Base-by-base conservation (phyloP, 495 filamentous ascomycete genomes). In the Filosporella fistucella region DNA sequence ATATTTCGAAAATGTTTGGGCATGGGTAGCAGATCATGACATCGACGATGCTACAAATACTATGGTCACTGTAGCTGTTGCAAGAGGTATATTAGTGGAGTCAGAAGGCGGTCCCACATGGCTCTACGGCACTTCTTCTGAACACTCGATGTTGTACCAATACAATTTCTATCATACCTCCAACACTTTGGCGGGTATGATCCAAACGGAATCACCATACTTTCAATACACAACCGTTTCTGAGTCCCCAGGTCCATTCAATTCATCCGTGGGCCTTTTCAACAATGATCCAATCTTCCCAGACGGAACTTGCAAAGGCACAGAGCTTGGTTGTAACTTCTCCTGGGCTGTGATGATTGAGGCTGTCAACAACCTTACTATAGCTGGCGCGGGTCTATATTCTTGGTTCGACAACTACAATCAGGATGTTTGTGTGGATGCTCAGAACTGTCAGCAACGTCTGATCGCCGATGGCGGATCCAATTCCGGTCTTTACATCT, bases 71-170 rank as follows among this genome's bases (percentile, higher is more conserved):
- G 56, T 93, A n/a, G 34, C 35, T 23, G 26, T 37, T 23, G 52
- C 16, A 1, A 30, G 52, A 40, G 53, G 53, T 58, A 51, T 56
- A 25, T 30, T 51, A 26, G 75, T 86, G 52, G 78, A 84, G 52
- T 71, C 72, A 5, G 68, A 64, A 4, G 13, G 18, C 6, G 80
- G 81, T 11, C 74, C 74, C 42, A 74, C 72, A 30, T 75, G 81
- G 80, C 65, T 85, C 3, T 78, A 77, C 36, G 89, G 86, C 37
- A 91, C 88, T 0, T 75, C 74, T 0, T 81, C 80, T 5, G 89
- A 95, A 64, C 89, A 95, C 64, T 77, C 81, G 58, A 69, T 77
- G 10, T 71, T 93, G 62, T 95, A 93, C 68, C 85, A 52, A 59
- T 93, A 91, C 72, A 82, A 91, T 47, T 69, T 91, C 55, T 64